Evolutionary conservation across 2,329 filamentous ascomycete species (phyloP), one percentile per base, ranked within the genome.

Genomic region (Fusarium transvaalense): DNA sequence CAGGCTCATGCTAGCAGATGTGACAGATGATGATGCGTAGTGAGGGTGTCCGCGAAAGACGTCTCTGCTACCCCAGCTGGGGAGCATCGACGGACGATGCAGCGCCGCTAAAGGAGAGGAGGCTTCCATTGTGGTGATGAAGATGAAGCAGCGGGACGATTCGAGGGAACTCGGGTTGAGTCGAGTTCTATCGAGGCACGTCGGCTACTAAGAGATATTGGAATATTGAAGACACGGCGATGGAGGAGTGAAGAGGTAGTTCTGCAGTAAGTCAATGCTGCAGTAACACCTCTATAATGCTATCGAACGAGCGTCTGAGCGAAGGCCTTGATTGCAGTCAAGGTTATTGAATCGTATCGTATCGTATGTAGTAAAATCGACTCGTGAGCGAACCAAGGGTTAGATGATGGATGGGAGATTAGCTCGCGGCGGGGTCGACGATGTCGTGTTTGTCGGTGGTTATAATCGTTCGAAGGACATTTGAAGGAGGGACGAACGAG

Each of bases 91-190:
- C 21, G 82, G 81, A 88, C 85, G 93, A 83, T 94, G 93, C 90
- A 98, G 92, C 59, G 95, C 94, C 80, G 95, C 95, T 77, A 98
- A 83, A 46, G 96, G 96, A 75, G 96, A 98, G 43, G 95, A 97
- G 70, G 92, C 91, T 82, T 97, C 94, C 93, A 98, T 97, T 76
- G 50, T 82, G 72, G 71, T 25, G 48, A 35, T 65, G 42, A 41
- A 31, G 17, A 61, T 65, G 58, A 57, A 64, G 67, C 59, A 62
- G 57, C 61, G 23, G 47, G 46, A 60, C 46, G 67, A 64, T 57
- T 69, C 55, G 67, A 65, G 48, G 56, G 43, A 70, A 71, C 63
- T 61, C 64, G 62, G 48, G 54, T 67, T 65, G 47, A 54, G 50
- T 66, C 60, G 54, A 71, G 64, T 43, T 64, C 65, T 56, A 27